A percentile compares a stretch with the other conserved stretches of the same genome.
Evolutionary conservation across 2,329 filamentous ascomycete species (phyloP).

Genomic region (Diaporthe citri): DNA sequence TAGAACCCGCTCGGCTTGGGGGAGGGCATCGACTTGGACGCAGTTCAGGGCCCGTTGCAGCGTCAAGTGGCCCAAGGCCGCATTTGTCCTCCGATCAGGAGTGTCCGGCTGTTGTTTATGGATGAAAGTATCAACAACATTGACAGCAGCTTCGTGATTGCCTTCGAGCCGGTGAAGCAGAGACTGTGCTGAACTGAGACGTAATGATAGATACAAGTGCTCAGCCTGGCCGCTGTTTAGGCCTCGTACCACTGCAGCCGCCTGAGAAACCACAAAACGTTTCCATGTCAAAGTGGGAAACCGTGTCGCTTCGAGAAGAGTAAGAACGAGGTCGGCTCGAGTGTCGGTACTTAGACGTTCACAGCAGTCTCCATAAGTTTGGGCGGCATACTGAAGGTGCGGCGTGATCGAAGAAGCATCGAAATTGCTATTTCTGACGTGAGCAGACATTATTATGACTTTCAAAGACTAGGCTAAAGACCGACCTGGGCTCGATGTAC

Average conservation of each 20-base stretch:
- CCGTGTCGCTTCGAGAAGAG: constrained; percentile 9
- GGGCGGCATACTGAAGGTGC: not conserved
- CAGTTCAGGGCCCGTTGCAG: constrained; percentile 13
- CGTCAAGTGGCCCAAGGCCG: not conserved
- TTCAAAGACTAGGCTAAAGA: not conserved
- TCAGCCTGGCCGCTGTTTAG: not conserved
- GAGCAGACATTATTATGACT: not conserved
- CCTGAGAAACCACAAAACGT: not conserved
- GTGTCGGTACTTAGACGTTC: not conserved
- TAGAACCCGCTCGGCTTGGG: not conserved
- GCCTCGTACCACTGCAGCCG: not conserved
- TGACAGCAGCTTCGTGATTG: not conserved
- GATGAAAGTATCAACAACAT: not conserved
- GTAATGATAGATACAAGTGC: not conserved
- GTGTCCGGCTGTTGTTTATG: not conserved
- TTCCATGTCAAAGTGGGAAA: not conserved
- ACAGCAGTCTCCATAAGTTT: not conserved
- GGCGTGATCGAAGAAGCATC: not conserved
- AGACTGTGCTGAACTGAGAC: not conserved
- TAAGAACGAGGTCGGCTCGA: not conserved
- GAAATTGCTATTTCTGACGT: not conserved
- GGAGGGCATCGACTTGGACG: not conserved
- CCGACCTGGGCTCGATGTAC: constrained; percentile 11
- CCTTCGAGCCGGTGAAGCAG: constrained; percentile 1
- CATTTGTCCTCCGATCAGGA: not conserved